These are phyloP conservation scores for Tricholoma sp. DNA, from an alignment of 768 basidiomycete species.

Conservation along the genomic window DNA sequence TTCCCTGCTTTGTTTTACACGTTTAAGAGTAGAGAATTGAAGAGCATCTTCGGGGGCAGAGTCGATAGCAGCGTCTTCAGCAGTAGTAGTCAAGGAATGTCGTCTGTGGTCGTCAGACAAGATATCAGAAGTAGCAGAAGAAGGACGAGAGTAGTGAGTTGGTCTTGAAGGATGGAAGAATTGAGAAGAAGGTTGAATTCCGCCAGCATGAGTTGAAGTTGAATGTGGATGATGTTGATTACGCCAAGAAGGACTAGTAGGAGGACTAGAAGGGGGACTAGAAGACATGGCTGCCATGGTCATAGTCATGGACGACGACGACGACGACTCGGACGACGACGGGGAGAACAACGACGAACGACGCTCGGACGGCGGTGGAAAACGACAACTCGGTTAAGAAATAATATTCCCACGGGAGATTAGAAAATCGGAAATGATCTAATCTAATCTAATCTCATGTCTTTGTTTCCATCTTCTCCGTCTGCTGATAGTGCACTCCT, in stretches of 20 bases:
- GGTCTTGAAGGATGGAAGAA: conserved; percentile 75
- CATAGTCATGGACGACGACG: neutral
- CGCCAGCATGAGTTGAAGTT: conserved; percentile 59
- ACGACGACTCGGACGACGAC: no score
- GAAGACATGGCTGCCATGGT: neutral
- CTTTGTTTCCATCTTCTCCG: conserved; percentile 18
- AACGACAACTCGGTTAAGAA: no score
- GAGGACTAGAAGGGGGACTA: neutral
- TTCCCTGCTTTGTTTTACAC: conserved; percentile 64
- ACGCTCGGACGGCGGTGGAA: no score
- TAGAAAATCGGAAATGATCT: neutral
- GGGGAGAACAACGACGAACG: no score
- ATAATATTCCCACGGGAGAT: no score
- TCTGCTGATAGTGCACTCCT: conserved; percentile 34
- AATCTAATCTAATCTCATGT: neutral
- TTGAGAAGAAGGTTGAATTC: conserved; percentile 72
- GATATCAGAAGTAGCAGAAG: conserved; percentile 21
- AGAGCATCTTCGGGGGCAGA: conserved; percentile 3
- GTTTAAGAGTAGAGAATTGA: conserved; percentile 31
- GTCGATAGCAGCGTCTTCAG: conserved; percentile 2
- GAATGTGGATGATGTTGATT: conserved; percentile 15
- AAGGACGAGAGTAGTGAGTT: conserved; percentile 36
- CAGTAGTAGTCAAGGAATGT: conserved; percentile 12
- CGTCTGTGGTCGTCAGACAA: conserved; percentile 10
- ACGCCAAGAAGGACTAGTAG: conserved; percentile 6